Conservation (phyloP, 1,139 yeast genomes). For the Yamadazyma atlantica region DNA sequence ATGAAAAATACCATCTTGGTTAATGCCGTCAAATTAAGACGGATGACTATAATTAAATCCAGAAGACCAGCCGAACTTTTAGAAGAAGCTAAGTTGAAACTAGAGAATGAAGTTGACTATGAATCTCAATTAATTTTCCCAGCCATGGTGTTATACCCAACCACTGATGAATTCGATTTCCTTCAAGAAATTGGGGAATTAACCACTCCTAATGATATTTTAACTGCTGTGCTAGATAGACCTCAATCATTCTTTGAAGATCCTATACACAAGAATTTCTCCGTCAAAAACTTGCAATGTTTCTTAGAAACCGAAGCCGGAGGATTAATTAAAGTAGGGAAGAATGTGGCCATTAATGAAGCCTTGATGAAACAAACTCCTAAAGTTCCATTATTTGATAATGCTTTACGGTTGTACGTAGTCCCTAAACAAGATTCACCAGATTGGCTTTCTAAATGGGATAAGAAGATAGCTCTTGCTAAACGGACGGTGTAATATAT, state of each 20-base stretch:
- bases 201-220: slow-evolving; percentile 58
- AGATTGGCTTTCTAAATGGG: slow-evolving; percentile 68
- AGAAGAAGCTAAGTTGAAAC: slow-evolving; percentile 46
- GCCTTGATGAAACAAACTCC: slow-evolving; percentile 65
- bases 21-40: slow-evolving; percentile 58
- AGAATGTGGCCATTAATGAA: slow-evolving; percentile 64
- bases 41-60: slow-evolving; percentile 48
- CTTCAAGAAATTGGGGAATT: slow-evolving; percentile 73
- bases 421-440: slow-evolving; percentile 73
- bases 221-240: slow-evolving; percentile 57
- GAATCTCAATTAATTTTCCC: slow-evolving; percentile 82
- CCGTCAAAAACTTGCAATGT: slow-evolving; percentile 60
- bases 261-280: slow-evolving; percentile 60
- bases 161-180: slow-evolving; percentile 81
- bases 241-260: slow-evolving; percentile 73
- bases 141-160: slow-evolving; percentile 78
- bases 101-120: slow-evolving; percentile 72
- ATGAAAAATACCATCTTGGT: slow-evolving; percentile 39
- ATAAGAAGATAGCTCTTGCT: slow-evolving; percentile 60
- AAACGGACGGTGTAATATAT: slow-evolving; percentile 23
- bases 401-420: slow-evolving; percentile 68
- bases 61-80: slow-evolving; percentile 50
- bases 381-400: slow-evolving; percentile 75
- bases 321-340: slow-evolving; percentile 84
- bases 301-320: slow-evolving; percentile 83